Conservation (phyloP, 2,329 filamentous ascomycete species). For the Ascochyta clinopodiicola region DNA sequence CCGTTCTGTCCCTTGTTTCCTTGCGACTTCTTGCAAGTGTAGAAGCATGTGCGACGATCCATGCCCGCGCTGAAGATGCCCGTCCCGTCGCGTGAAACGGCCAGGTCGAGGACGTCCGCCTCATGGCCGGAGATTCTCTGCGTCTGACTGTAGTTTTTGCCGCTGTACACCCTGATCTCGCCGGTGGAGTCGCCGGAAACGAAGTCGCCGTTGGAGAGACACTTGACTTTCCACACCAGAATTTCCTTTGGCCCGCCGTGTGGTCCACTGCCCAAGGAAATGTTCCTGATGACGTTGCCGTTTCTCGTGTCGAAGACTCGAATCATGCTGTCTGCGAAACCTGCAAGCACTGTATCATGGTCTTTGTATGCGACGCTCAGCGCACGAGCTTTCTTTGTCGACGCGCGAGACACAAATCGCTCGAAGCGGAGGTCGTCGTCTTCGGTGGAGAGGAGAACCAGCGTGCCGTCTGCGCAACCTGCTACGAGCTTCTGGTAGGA, state of each 20-base stretch:
- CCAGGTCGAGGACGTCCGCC: constrained; percentile 89
- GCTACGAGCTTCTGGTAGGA: constrained; percentile 71
- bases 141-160: constrained; percentile 85
- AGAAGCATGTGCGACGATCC: constrained; percentile 85
- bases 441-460: constrained; percentile 85
- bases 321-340: constrained; percentile 96
- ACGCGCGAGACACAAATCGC: constrained; percentile 74
- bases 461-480: constrained; percentile 89
- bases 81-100: constrained; percentile 78
- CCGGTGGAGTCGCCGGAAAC: constrained; percentile 95
- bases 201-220: constrained; percentile 84
- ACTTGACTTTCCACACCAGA: constrained; percentile 92
- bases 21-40: constrained; percentile 58
- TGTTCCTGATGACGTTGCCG: constrained; percentile 76
- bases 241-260: constrained; percentile 80
- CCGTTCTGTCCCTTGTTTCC: constrained; percentile 50
- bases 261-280: constrained; percentile 83
- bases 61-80: constrained; percentile 89
- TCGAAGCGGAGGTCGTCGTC: constrained; percentile 84
- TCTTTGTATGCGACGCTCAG: constrained; percentile 92
- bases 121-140: constrained; percentile 88
- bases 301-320: constrained; percentile 86
- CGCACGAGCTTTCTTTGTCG: constrained; percentile 84
- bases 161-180: constrained; percentile 92
- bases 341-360: constrained; percentile 80